Conservation (phyloP, 768 basidiomycete genomes). For the Psilocybe cubensis region DNA sequence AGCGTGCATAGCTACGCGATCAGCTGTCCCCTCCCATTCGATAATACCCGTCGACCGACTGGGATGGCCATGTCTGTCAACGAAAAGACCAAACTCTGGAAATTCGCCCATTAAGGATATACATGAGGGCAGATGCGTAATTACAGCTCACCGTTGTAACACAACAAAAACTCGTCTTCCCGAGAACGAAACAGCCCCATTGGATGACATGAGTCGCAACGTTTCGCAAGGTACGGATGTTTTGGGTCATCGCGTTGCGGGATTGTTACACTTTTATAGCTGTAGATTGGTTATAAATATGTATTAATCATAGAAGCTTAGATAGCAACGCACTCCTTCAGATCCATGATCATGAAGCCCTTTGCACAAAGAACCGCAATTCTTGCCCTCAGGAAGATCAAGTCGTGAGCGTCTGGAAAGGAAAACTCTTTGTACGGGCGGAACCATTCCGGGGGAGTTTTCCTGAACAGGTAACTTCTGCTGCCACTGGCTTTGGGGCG, state of each 20-base stretch:
- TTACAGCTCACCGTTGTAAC: conserved; percentile 72
- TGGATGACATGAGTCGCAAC: conserved; percentile 80
- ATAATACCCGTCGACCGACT: conserved; percentile 71
- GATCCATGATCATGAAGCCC: conserved; percentile 98
- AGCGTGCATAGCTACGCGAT: conserved; percentile 86
- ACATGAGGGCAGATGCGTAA: not conserved
- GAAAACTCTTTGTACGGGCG: conserved; percentile 88
- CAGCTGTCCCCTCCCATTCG: conserved; percentile 95
- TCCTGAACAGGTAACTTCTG: conserved; percentile 66
- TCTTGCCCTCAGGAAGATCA: conserved; percentile 90
- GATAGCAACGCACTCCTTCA: conserved; percentile 69
- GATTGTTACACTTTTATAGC: conserved; percentile 86
- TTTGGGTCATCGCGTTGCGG: conserved; percentile 72
- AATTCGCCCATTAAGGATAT: not conserved
- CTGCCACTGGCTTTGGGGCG: conserved; percentile 65
- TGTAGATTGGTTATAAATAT: conserved; percentile 27
- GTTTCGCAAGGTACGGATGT: conserved; percentile 71
- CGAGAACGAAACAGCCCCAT: conserved; percentile 89
- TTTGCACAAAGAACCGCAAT: conserved; percentile 91
- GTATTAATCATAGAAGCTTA: not conserved
- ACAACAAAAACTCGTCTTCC: conserved; percentile 88
- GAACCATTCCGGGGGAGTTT: conserved; percentile 86
- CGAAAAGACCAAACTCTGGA: conserved; percentile 89
- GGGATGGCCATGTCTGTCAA: conserved; percentile 90
- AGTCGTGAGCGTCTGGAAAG: conserved; percentile 82